phyloP scores from a whole-genome alignment of 345 rosid genomes.

The Brassica incana region DNA sequence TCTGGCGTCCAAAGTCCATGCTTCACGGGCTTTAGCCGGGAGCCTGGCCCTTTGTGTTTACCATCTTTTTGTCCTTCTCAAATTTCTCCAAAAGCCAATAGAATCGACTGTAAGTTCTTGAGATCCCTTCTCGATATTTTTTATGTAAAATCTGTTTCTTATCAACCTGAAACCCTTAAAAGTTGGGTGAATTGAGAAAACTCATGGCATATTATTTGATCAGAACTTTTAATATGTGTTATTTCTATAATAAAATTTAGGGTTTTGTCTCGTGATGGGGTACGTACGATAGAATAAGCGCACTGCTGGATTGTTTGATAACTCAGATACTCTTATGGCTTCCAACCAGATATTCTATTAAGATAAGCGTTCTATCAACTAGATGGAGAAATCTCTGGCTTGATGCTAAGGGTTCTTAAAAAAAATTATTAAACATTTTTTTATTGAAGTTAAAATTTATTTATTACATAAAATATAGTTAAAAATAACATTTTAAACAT shows the following conservation, averaged over 20 bases:
- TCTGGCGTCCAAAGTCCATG: no score
- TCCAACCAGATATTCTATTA: conserved; percentile 5
- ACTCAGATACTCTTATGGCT: conserved; percentile 19
- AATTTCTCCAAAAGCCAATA: not conserved
- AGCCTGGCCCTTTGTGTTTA: not conserved
- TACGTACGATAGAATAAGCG: not conserved
- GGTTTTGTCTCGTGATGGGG: conserved; percentile 2
- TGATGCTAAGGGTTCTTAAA: not conserved
- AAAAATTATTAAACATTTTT: no score
- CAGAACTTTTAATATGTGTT: not conserved
- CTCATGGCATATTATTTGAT: not conserved
- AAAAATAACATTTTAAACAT: no score
- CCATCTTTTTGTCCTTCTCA: not conserved
- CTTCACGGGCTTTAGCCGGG: no score
- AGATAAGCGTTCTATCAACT: conserved; percentile 11
- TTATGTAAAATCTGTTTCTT: not conserved
- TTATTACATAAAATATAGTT: no score
- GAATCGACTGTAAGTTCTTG: not conserved
- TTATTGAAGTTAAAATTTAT: no score
- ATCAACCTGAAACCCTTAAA: not conserved
- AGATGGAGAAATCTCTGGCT: conserved; percentile 19
- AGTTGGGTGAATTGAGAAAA: not conserved
- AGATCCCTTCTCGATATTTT: not conserved
- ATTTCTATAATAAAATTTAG: not conserved
- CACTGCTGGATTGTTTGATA: conserved; percentile 19